phyloP scores from a whole-genome alignment of 2,329 filamentous ascomycete genomes.

The Pseudocercospora macadamiae region DNA sequence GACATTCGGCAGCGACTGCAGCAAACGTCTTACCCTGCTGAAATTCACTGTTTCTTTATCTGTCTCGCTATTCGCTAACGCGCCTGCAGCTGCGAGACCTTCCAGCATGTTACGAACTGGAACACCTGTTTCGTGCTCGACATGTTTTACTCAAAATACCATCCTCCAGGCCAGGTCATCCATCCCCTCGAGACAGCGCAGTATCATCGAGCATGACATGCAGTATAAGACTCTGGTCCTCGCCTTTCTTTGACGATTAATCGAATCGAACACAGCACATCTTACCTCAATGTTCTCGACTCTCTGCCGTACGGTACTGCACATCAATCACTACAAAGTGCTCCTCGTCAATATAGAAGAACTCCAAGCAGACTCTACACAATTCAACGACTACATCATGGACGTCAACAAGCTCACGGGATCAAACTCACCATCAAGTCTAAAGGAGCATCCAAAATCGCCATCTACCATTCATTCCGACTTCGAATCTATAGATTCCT shows the following conservation, averaged over 20 bases:
- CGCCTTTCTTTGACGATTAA: too few species aligned
- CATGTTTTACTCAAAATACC: neutral
- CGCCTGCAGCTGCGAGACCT: too few species aligned
- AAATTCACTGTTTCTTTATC: neutral
- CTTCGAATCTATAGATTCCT: too few species aligned
- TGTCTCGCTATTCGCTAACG: too few species aligned
- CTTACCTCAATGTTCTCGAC: neutral
- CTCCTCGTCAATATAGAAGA: neutral
- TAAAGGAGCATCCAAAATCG: too few species aligned
- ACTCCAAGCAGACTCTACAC: neutral
- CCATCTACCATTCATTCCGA: too few species aligned
- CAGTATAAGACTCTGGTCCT: too few species aligned
- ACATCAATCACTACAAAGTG: neutral
- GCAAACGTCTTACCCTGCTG: neutral
- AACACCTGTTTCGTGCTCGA: neutral
- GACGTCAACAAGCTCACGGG: too few species aligned
- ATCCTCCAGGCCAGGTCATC: neutral
- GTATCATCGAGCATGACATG: neutral
- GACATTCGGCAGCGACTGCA: neutral
- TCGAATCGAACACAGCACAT: neutral
- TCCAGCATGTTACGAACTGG: too few species aligned
- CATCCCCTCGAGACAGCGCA: neutral
- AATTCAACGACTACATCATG: too few species aligned
- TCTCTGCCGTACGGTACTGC: neutral
- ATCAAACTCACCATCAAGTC: too few species aligned